Base-by-base conservation (phyloP, 176 grass and related monocot genomes). In the Typha latifolia region DNA sequence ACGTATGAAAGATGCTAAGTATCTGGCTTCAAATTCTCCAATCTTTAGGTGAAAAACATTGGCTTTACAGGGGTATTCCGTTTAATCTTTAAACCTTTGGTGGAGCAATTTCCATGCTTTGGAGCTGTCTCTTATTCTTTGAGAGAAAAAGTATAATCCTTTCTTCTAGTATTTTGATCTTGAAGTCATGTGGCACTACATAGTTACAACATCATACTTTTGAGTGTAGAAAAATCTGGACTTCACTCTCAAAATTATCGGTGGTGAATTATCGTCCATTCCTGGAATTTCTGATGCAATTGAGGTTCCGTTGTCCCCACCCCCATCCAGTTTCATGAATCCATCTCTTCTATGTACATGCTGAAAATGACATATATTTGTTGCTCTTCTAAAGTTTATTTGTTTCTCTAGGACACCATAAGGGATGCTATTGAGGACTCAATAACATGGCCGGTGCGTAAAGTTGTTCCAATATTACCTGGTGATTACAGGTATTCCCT, bases 261-360 rank as follows among this genome's bases (percentile, higher is more conserved):
- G 93, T 49, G 93, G 93, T 8, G 93, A 97, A 67, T 82, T 97
- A 84, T 92, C 93, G 68, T 80, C 88, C 69, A 86, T 97, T 97
- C 93, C 93, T 84, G 93, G 93, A 72, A 87, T 97, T 78, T 97
- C 93, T 75, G 88, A 97, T 92, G 93, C 93, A 72, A 97, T 97
- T 73, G 88, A 97, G 88, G 93, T 97, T 75, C 37, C 21, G 24
- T 23, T 23, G 48, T 67, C 20, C 19, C 49, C 49, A 59, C 2
- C 32, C 13, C 12, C 12, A 61, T 22, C 2, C 22, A 24, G 7
- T 43, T 61, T 2, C 37, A 43, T 43, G 37, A 43, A 43, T 43
- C 37, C 16, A 55, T 12, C 12, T 32, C 57, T 47, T 76, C 32
- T 59, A 19, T 59, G 10, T 59, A 21, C 18, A 59, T 59, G 18